Conservation (phyloP, 257 asterid genomes). For the Capsicum rhomboideum region DNA sequence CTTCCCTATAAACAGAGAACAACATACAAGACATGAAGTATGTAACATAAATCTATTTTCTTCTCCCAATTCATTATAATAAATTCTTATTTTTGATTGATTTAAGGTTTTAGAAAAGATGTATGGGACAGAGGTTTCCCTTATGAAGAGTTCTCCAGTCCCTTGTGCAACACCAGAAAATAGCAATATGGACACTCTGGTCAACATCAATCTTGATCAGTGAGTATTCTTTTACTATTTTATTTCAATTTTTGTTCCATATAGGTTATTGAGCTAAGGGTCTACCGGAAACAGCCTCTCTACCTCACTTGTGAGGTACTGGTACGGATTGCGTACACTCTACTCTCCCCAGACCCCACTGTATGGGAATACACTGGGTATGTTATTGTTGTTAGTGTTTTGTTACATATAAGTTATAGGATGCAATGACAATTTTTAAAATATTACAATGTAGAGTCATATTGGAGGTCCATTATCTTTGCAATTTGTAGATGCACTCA, state of each 20-base stretch:
- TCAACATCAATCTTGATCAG: conserved; percentile 57
- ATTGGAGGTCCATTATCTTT: background rate
- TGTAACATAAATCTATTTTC: background rate
- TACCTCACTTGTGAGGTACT: no score
- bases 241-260: background rate
- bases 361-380: no score
- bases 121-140: conserved; percentile 30
- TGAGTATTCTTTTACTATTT: conserved; percentile 9
- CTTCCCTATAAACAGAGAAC: background rate
- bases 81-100: no score
- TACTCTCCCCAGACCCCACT: no score
- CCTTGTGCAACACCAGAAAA: conserved; percentile 1
- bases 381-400: no score
- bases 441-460: no score
- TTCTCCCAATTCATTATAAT: background rate
- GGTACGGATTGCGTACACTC: no score
- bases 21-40: background rate
- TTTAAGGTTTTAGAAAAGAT: conserved; percentile 4
- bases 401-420: no score
- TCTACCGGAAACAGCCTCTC: background rate
- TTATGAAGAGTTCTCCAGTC: conserved; percentile 11
- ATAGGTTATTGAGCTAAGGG: background rate
- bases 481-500: background rate
- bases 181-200: conserved; percentile 7
- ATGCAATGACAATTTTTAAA: no score